Evolutionary conservation across 1,139 yeast species (phyloP), one percentile per base, ranked within the genome.

Genomic region (Yamadazyma dushanensis): DNA sequence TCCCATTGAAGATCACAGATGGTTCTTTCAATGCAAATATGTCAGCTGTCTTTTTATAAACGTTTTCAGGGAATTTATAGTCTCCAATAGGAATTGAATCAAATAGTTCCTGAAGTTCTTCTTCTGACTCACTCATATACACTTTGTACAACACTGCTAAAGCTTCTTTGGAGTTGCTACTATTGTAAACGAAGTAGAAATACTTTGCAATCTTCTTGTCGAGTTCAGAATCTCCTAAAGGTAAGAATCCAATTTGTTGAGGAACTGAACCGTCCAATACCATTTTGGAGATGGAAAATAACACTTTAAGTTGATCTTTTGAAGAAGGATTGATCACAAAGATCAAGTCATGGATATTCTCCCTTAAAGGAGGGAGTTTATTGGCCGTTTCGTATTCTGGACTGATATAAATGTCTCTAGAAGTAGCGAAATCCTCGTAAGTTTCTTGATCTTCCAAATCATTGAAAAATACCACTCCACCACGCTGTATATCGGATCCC

Each of bases 241-340:
- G 95, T 17, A 92, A 61, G 2, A 92, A 44, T 3, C 97, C 98
- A 38, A 92, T 54, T 54, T 90, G 86, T 46, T 89, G 83, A 0
- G 96, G 89, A 13, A 85, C 68, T 1, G 80, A 79, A 27, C 76
- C 70, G 19, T 74, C 66, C 18, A 79, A 55, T 14, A 85, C 69
- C 1, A 78, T 62, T 24, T 75, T 69, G 1, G 80, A 53, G 27
- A 79, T 55, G 3, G 79, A 69, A 29, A 72, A 63, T 21, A 81
- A 57, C 1, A 70, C 71, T 23, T 64, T 57, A 40, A 73, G 49
- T 54, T 80, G 78, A 2, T 65, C 59, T 15, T 69, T 62, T 40
- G 77, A 68, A 0, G 81, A 64, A 25, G 88, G 62, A 46, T 84
- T 81, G n/a, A 89, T 53, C 0, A 78, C 86, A 52, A 89, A 80